Conservation (phyloP, 2,329 filamentous ascomycete genomes). For the Calycina herbarum region DNA sequence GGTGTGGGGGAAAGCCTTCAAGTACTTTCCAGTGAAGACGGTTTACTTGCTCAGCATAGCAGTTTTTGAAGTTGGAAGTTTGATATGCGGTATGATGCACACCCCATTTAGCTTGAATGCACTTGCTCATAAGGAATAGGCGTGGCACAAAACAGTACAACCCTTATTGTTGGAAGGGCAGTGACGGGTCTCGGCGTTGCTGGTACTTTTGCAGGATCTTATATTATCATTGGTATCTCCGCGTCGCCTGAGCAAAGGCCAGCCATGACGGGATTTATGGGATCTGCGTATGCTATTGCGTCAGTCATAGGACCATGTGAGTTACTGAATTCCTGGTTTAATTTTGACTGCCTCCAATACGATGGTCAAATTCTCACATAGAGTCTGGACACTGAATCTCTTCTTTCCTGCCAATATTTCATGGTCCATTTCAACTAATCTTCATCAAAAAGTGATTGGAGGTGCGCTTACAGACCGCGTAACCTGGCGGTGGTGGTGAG, state of each 20-base stretch:
- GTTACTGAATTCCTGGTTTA: background rate
- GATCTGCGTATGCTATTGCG: conserved; percentile 25
- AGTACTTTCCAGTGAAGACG: conserved; percentile 31
- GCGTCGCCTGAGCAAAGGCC: conserved; percentile 27
- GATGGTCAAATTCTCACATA: background rate
- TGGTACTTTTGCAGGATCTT: conserved; percentile 37
- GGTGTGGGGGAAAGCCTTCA: conserved; percentile 27
- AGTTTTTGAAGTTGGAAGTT: conserved; percentile 38
- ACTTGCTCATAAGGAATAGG: conserved; percentile 6
- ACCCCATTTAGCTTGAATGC: background rate
- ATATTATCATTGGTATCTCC: conserved; percentile 26
- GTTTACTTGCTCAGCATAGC: conserved; percentile 30
- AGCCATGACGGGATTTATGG: conserved; percentile 54
- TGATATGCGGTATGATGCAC: conserved; percentile 35
- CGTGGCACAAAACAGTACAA: conserved; percentile 32
- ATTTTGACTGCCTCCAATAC: too few species aligned
- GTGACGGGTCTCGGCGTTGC: conserved; percentile 35
- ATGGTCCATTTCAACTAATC: background rate
- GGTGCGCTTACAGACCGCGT: conserved; percentile 39
- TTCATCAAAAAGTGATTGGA: conserved; percentile 29
- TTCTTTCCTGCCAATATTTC: background rate
- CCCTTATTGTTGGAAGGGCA: conserved; percentile 38
- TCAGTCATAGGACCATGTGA: conserved; percentile 30
- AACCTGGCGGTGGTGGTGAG: conserved; percentile 38
- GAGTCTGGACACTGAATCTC: too few species aligned